Percentiles rank a stretch among this genome's conserved stretches.
These are phyloP conservation scores for Novymonas esmeraldas DNA, from an alignment of 208 protist genomes.

Conservation along the genomic window DNA sequence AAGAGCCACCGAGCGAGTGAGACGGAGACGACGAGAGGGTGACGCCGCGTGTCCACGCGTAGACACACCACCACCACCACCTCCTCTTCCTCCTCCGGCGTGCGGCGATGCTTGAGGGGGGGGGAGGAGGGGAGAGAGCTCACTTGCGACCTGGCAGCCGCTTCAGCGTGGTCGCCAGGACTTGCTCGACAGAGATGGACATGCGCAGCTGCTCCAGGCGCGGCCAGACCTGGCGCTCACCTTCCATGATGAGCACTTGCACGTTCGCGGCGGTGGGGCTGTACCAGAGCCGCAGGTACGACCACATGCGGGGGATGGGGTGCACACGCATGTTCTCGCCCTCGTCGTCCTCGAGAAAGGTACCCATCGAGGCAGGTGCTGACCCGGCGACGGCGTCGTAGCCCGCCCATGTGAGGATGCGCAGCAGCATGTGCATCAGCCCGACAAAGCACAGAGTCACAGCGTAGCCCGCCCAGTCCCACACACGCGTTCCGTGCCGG, in stretches of 20 bases:
- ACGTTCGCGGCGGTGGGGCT: constrained; percentile 21
- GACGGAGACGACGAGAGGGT: too few relatives aligned
- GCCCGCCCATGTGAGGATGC: constrained; percentile 16
- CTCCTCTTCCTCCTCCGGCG: too few relatives aligned
- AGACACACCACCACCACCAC: too few relatives aligned
- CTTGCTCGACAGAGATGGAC: constrained; percentile 42
- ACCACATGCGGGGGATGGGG: constrained; percentile 11
- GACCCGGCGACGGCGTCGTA: constrained; percentile 26
- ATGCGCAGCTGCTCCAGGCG: constrained; percentile 43
- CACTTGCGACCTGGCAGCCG: constrained; percentile 16
- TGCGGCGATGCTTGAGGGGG: too few relatives aligned
- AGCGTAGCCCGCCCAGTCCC: constrained; percentile 23
- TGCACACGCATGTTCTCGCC: constrained; percentile 28
- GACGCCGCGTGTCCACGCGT: too few relatives aligned
- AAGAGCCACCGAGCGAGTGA: too few relatives aligned
- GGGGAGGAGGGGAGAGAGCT: neutral
- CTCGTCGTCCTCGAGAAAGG: constrained; percentile 21
- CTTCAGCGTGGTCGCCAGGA: constrained; percentile 35
- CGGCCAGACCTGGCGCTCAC: constrained; percentile 51
- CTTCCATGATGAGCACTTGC: constrained; percentile 24
- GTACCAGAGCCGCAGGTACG: constrained; percentile 27
- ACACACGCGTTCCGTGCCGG: constrained; percentile 7
- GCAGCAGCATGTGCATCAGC: constrained; percentile 14
- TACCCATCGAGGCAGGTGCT: constrained; percentile 11
- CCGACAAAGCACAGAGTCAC: constrained; percentile 16